Evolutionary conservation across 257 asterid genomes (phyloP), one percentile per base, ranked within the genome.

Genomic region (Jacaranda mimosifolia): DNA sequence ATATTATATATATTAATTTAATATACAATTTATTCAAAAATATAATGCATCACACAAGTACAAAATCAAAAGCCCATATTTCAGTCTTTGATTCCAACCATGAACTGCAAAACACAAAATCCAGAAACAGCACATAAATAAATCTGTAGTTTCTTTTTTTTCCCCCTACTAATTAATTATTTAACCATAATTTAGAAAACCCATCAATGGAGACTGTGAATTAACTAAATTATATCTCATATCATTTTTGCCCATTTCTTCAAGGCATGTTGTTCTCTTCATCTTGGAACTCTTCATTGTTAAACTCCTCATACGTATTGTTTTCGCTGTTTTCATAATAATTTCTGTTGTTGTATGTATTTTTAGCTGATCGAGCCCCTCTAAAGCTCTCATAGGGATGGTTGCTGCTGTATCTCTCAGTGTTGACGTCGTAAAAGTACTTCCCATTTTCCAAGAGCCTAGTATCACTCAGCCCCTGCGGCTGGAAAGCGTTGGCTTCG

Each of bases 381-480:
- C 46, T 81, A 73, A 90, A 45, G 58, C 72, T 83, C 26, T 77
- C 89, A 19, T 87, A 85, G 0, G 92, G 94, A 26, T 86, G 94
- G 42, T 83, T 79, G 36, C 48, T 76, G 85, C 78, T 87, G 71
- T 75, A 86, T 19, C 56, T 91, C 19, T 79, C 96, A 4, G 80
- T 43, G 26, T 70, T 82, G 0, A 89, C 8, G 14, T 94, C 85
- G 53, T 87, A 85, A 21, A 38, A 87, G 40, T 86, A 94, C 77
- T 83, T 92, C 9, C 98, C 98, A 13, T 88, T 83, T 7, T 87
- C 96, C 82, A 92, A 6, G 19, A 70, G 67, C 32, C 98, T 89
- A 0, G 98, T 94, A 45, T 94, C 98, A 52, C 98, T 94, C 98
- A 94, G 86, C 38, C 98, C 98, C 35, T 89, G 91, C 17, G 88